A percentile compares a stretch with the other conserved stretches of the same genome.
These are phyloP conservation scores for Kuraishia hungarica DNA, from an alignment of 805 yeast genomes.

Conservation along the genomic window DNA sequence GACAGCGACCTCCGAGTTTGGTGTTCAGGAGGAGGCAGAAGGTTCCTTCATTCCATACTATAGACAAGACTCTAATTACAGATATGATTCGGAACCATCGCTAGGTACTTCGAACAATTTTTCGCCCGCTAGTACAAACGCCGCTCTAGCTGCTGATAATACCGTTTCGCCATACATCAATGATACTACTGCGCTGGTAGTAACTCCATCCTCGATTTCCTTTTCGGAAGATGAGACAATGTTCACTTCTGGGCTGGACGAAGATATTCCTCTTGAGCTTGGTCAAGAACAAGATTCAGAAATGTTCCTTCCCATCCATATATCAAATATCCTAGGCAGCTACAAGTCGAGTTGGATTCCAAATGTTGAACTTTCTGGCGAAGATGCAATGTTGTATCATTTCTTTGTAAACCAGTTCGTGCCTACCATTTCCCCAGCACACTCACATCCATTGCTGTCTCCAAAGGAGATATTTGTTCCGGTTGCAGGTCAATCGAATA, in stretches of 20 bases:
- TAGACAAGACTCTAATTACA: background rate
- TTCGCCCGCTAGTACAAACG: background rate
- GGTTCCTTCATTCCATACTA: background rate
- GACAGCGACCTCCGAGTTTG: background rate
- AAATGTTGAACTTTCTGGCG: slow-evolving; percentile 5
- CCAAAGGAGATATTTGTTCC: slow-evolving; percentile 26
- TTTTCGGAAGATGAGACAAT: background rate
- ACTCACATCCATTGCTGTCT: slow-evolving; percentile 24
- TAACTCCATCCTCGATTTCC: background rate
- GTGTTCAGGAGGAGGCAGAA: background rate
- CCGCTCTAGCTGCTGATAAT: background rate
- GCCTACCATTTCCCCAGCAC: slow-evolving; percentile 23
- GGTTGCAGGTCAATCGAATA: slow-evolving; percentile 15
- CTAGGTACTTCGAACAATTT: background rate
- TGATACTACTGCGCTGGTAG: background rate
- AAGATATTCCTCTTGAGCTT: background rate
- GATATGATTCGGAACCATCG: background rate
- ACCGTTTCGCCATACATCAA: background rate
- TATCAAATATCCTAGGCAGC: background rate
- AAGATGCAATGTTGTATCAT: slow-evolving; percentile 12
- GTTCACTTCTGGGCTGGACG: background rate
- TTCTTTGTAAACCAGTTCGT: slow-evolving; percentile 24
- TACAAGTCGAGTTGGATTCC: slow-evolving; percentile 6
- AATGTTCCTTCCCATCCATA: background rate
- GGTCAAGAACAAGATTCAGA: background rate